These are phyloP conservation scores for Striga asiatica DNA, from an alignment of 257 asterid species.

Conservation along the genomic window DNA sequence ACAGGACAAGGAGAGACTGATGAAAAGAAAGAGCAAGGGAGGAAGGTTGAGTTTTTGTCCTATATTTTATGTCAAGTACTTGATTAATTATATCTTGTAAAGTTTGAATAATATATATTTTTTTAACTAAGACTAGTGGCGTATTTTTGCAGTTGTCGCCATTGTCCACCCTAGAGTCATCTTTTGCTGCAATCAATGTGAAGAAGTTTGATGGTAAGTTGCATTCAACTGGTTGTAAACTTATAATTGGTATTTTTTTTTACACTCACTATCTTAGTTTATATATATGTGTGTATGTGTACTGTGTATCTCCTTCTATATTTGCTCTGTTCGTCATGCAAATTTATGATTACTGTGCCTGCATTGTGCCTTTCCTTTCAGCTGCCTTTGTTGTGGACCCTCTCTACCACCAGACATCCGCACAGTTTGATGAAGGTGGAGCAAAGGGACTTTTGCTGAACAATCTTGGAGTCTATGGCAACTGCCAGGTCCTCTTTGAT, in stretches of 20 bases:
- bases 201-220: slow-evolving; percentile 91
- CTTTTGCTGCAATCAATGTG: slow-evolving; percentile 68
- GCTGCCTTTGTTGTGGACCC: slow-evolving; percentile 97
- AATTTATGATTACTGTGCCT: slow-evolving; percentile 5
- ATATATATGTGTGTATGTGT: background rate
- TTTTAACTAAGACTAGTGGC: too few relatives aligned
- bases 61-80: background rate
- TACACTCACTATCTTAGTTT: background rate
- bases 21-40: slow-evolving; percentile 49
- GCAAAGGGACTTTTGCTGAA: slow-evolving; percentile 89
- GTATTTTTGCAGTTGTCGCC: slow-evolving; percentile 70
- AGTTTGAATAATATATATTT: too few relatives aligned
- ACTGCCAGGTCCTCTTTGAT: slow-evolving; percentile 88
- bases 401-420: slow-evolving; percentile 95
- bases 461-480: slow-evolving; percentile 86
- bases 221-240: slow-evolving; percentile 3
- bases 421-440: slow-evolving; percentile 99
- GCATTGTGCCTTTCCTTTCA: slow-evolving; percentile 14
- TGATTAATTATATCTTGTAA: too few relatives aligned
- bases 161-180: slow-evolving; percentile 77
- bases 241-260: background rate
- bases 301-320: background rate
- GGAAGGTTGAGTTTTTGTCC: slow-evolving; percentile 46
- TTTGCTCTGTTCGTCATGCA: background rate
- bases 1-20: slow-evolving; percentile 35